These are phyloP conservation scores for Elongisporangium senticosum DNA, from an alignment of 352 stramenopile species.

Conservation along the genomic window DNA sequence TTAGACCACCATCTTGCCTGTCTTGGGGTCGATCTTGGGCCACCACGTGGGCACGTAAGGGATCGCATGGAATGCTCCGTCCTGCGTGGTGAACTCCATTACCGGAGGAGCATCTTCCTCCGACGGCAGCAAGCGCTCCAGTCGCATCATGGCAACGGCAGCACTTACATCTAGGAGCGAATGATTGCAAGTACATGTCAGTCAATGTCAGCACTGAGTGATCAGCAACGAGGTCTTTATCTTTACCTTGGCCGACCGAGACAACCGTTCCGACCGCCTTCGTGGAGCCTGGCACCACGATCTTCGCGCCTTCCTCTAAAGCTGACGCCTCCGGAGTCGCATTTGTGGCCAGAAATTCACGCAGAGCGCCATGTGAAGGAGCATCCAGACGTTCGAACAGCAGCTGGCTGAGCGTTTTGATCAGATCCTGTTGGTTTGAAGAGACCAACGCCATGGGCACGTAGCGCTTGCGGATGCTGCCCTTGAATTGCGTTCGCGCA, in stretches of 20 bases:
- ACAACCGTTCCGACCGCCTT: slow-evolving; percentile 63
- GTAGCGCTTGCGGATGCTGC: slow-evolving; percentile 79
- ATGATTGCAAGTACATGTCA: not conserved
- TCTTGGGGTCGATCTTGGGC: slow-evolving; percentile 56
- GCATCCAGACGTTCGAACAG: slow-evolving; percentile 57
- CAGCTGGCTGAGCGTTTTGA: slow-evolving; percentile 40
- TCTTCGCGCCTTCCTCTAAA: slow-evolving; percentile 30
- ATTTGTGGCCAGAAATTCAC: slow-evolving; percentile 33
- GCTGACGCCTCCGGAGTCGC: slow-evolving; percentile 7
- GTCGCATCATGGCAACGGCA: slow-evolving; percentile 71
- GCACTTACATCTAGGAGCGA: slow-evolving; percentile 27
- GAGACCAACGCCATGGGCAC: slow-evolving; percentile 68
- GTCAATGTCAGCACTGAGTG: not conserved
- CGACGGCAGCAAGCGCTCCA: slow-evolving; percentile 51
- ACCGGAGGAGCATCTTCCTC: slow-evolving; percentile 14
- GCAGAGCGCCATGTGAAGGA: slow-evolving; percentile 25
- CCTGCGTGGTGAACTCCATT: slow-evolving; percentile 60
- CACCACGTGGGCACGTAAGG: slow-evolving; percentile 78
- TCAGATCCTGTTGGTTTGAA: slow-evolving; percentile 37
- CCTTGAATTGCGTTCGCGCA: slow-evolving; percentile 91
- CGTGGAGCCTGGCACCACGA: slow-evolving; percentile 43
- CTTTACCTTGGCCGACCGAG: slow-evolving; percentile 26
- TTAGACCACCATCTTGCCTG: slow-evolving; percentile 73
- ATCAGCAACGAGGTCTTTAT: not conserved
- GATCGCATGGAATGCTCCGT: slow-evolving; percentile 61